Percentiles rank a stretch among this genome's conserved stretches.
These are phyloP conservation scores for Mycena chlorophos DNA, from an alignment of 768 basidiomycete genomes.

Conservation along the genomic window DNA sequence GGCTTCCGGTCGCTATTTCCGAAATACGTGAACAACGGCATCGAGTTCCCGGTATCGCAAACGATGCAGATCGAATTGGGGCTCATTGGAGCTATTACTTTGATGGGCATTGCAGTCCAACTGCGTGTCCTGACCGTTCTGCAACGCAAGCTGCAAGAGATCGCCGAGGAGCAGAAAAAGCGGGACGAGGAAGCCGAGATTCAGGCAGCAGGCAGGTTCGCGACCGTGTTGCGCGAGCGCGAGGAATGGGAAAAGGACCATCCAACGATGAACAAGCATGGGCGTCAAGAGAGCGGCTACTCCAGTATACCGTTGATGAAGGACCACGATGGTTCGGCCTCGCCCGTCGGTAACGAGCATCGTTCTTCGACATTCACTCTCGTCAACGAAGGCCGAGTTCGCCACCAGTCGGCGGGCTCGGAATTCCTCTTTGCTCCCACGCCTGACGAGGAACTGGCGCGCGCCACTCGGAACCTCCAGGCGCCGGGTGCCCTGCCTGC, in stretches of 20 bases:
- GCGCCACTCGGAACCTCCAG: slow-evolving; percentile 50
- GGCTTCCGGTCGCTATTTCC: slow-evolving; percentile 83
- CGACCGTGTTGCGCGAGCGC: slow-evolving; percentile 64
- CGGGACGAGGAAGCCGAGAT: slow-evolving; percentile 76
- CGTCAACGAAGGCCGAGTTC: slow-evolving; percentile 51
- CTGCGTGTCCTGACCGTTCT: slow-evolving; percentile 82
- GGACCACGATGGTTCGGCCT: slow-evolving; percentile 50
- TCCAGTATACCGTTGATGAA: slow-evolving; percentile 70
- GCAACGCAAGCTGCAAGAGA: slow-evolving; percentile 76
- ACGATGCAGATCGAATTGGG: slow-evolving; percentile 94
- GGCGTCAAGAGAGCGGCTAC: slow-evolving; percentile 60
- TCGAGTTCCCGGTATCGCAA: slow-evolving; percentile 81
- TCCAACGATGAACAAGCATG: slow-evolving; percentile 60
- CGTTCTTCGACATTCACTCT: slow-evolving; percentile 54
- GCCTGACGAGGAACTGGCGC: slow-evolving; percentile 61
- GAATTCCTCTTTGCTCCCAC: slow-evolving; percentile 68
- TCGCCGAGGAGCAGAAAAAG: slow-evolving; percentile 69
- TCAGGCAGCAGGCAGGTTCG: slow-evolving; percentile 70
- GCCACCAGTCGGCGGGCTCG: slow-evolving; percentile 67
- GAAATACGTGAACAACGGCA: slow-evolving; percentile 64
- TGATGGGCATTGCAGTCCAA: slow-evolving; percentile 90
- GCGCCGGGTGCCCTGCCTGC: slow-evolving; percentile 61
- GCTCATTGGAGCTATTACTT: slow-evolving; percentile 75
- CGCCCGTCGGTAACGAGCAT: slow-evolving; percentile 50
- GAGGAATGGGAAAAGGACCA: slow-evolving; percentile 88